A percentile compares a stretch with the other conserved stretches of the same genome.
Evolutionary conservation across 768 basidiomycete species (phyloP).

Genomic region (Auriscalpium microsporum): DNA sequence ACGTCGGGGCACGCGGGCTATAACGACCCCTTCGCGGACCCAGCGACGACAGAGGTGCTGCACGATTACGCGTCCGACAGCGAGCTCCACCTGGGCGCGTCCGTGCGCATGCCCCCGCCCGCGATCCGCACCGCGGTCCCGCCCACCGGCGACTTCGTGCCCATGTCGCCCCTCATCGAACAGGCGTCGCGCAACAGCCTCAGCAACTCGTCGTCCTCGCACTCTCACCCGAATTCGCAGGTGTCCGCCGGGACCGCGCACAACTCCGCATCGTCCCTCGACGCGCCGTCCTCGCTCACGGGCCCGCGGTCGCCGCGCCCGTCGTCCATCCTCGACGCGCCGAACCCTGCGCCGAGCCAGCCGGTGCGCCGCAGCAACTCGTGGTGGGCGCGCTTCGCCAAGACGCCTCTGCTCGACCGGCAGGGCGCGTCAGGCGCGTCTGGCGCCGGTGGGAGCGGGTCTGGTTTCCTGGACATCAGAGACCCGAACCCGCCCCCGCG

Average conservation of each 20-base stretch:
- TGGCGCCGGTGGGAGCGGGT: constrained; percentile 8
- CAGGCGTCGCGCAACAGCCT: constrained; percentile 23
- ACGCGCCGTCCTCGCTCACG: constrained; percentile 8
- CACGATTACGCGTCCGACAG: constrained; percentile 8
- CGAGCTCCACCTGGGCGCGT: constrained; percentile 6
- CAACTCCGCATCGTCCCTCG: constrained; percentile 7
- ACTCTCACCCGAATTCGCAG: neutral
- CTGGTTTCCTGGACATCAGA: constrained; percentile 45
- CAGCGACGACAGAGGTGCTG: neutral
- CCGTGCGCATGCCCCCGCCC: neutral
- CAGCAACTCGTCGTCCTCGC: constrained; percentile 9
- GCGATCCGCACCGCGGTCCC: constrained; percentile 12
- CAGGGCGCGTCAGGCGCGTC: constrained; percentile 30
- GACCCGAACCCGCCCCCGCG: constrained; percentile 76
- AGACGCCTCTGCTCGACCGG: constrained; percentile 56
- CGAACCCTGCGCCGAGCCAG: constrained; percentile 29
- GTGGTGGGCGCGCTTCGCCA: constrained; percentile 74
- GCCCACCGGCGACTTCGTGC: constrained; percentile 23
- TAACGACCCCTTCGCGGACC: constrained; percentile 36
- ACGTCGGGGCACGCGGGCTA: constrained; percentile 25
- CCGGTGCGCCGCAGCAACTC: constrained; percentile 58
- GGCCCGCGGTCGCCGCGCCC: constrained; percentile 22
- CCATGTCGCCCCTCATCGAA: constrained; percentile 27
- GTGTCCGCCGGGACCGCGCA: neutral
- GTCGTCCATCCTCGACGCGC: constrained; percentile 36